phyloP scores from a whole-genome alignment of 108 stramenopile species.

The Mayamaea pseudoterrestris region DNA sequence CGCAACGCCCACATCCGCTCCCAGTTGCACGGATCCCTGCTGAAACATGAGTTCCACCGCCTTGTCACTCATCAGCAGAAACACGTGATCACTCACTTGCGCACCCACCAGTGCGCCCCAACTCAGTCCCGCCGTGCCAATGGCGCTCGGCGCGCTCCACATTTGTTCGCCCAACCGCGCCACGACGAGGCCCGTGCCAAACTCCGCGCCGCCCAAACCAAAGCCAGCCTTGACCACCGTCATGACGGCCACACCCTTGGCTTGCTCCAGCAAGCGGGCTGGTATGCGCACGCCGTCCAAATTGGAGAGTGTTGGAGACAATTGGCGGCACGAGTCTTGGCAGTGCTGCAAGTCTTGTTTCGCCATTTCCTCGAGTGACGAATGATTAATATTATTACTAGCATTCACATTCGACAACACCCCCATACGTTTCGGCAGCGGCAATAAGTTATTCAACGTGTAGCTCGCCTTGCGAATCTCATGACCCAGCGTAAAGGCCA shows the following conservation, averaged over 20 bases:
- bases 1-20: conserved; percentile 89
- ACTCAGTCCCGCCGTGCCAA: conserved; percentile 70
- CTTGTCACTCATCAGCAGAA: conserved; percentile 86
- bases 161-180: conserved; percentile 41
- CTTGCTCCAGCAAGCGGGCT: conserved; percentile 48
- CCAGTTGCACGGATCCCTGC: conserved; percentile 75
- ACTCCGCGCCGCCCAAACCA: conserved; percentile 77
- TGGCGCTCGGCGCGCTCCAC: conserved; percentile 84
- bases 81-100: conserved; percentile 83
- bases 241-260: conserved; percentile 70
- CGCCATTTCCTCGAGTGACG: not conserved
- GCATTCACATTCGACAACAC: conserved; percentile 1
- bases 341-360: conserved; percentile 21
- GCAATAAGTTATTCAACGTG: conserved; percentile 72
- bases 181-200: conserved; percentile 81
- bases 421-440: conserved; percentile 36
- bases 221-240: conserved; percentile 75
- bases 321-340: conserved; percentile 27
- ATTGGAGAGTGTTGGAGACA: conserved; percentile 52
- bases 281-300: conserved; percentile 78
- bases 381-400: not conserved
- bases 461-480: conserved; percentile 85
- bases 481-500: conserved; percentile 84
- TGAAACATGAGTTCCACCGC: conserved; percentile 79
- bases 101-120: conserved; percentile 82